phyloP scores from a whole-genome alignment of 129 eudicot genomes.

The Smallanthus sonchifolius region DNA sequence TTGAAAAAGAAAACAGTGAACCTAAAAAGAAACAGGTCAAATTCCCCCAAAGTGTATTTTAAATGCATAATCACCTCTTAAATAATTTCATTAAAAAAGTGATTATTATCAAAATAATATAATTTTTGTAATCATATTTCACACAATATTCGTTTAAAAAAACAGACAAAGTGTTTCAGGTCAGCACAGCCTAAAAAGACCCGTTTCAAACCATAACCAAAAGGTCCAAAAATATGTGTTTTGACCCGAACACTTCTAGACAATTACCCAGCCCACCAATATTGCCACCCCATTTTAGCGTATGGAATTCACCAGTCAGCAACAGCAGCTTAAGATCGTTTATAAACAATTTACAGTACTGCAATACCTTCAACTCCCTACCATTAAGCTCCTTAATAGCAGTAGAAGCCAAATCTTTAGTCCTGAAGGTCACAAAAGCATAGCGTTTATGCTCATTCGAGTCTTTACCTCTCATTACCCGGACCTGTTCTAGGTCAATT shows the following conservation, averaged over 20 bases:
- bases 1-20: background rate
- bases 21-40: background rate
- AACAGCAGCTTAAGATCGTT: background rate
- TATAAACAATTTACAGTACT: background rate
- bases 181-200: background rate
- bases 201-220: background rate
- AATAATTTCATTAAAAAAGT: no score
- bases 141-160: background rate
- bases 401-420: slow-evolving; percentile 79
- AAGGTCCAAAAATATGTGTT: background rate
- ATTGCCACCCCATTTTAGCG: background rate
- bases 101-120: background rate
- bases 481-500: slow-evolving; percentile 43
- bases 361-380: slow-evolving; percentile 60
- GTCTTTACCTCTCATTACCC: slow-evolving; percentile 76
- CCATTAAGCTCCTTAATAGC: slow-evolving; percentile 87
- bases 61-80: no score
- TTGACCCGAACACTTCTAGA: background rate
- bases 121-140: background rate
- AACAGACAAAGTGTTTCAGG: background rate
- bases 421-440: slow-evolving; percentile 94
- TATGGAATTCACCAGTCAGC: slow-evolving; percentile 9
- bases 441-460: slow-evolving; percentile 76
- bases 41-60: background rate
- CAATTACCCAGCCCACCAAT: background rate